phyloP scores from a whole-genome alignment of 208 protist genomes.

The Naegleria gruberi region DNA sequence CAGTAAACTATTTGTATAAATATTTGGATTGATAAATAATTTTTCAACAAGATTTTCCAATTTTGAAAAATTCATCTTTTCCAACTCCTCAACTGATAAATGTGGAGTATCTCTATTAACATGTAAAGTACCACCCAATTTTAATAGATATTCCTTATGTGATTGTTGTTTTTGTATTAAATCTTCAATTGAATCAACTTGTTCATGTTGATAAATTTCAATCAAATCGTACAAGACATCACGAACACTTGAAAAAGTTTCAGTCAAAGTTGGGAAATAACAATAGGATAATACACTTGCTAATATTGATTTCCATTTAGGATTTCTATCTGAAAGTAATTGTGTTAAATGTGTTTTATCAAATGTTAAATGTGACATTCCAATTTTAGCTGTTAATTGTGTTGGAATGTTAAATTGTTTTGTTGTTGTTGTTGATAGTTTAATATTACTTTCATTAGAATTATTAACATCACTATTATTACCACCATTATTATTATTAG shows the following conservation, averaged over 20 bases:
- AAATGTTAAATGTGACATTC: no score
- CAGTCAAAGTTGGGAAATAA: not conserved
- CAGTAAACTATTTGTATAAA: no score
- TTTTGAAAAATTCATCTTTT: not conserved
- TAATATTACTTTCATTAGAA: no score
- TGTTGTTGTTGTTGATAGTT: no score
- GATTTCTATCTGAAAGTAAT: not conserved
- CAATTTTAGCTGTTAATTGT: no score
- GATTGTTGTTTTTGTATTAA: not conserved
- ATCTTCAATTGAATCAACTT: not conserved
- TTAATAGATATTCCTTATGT: not conserved
- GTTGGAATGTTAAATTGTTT: no score
- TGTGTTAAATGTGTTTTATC: no score
- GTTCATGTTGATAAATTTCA: not conserved
- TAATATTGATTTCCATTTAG: not conserved
- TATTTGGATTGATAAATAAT: not conserved
- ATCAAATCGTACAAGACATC: not conserved
- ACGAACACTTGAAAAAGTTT: not conserved
- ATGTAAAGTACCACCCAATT: not conserved
- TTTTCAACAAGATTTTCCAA: not conserved
- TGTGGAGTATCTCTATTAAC: not conserved
- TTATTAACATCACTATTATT: not conserved
- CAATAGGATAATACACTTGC: not conserved
- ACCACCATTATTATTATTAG: not conserved
- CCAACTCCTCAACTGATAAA: not conserved